phyloP scores from a whole-genome alignment of 805 yeast genomes.

The Spathaspora gorwiae region DNA sequence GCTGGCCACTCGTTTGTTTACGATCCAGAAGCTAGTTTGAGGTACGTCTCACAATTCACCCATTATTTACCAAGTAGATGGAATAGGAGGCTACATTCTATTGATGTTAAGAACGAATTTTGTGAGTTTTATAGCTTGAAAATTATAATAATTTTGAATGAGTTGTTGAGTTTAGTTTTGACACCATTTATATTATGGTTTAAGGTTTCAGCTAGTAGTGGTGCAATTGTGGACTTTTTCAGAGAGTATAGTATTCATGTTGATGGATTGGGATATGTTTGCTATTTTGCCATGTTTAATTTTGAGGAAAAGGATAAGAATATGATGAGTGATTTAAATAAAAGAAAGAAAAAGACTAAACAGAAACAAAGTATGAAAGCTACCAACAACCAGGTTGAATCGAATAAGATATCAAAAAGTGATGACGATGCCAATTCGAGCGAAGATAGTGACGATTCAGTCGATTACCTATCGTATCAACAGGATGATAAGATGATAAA shows the following conservation, averaged over 20 bases:
- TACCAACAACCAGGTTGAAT: conserved; percentile 11
- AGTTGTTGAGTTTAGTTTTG: conserved; percentile 72
- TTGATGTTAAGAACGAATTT: conserved; percentile 78
- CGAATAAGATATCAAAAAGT: conserved; percentile 12
- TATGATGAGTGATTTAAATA: conserved; percentile 34
- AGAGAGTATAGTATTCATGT: conserved; percentile 86
- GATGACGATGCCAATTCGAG: conserved; percentile 15
- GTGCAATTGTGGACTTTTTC: conserved; percentile 81
- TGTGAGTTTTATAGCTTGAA: conserved; percentile 73
- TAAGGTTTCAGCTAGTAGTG: conserved; percentile 68
- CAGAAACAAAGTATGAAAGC: conserved; percentile 8
- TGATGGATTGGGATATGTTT: conserved; percentile 92
- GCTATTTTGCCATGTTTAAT: conserved; percentile 90
- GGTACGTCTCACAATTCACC: conserved; percentile 78
- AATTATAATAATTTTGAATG: conserved; percentile 65
- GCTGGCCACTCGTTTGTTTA: conserved; percentile 46
- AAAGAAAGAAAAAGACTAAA: conserved; percentile 12
- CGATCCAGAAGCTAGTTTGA: conserved; percentile 86
- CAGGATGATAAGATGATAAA: conserved; percentile 88
- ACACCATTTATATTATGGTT: conserved; percentile 91
- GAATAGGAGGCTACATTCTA: conserved; percentile 82
- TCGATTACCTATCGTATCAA: conserved; percentile 14
- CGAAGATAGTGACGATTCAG: conserved; percentile 13
- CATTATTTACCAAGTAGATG: conserved; percentile 86
- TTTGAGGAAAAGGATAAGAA: conserved; percentile 55